A percentile compares a stretch with the other conserved stretches of the same genome.
Evolutionary conservation across 345 rosid species (phyloP).

Genomic region (Anacardium occidentale): DNA sequence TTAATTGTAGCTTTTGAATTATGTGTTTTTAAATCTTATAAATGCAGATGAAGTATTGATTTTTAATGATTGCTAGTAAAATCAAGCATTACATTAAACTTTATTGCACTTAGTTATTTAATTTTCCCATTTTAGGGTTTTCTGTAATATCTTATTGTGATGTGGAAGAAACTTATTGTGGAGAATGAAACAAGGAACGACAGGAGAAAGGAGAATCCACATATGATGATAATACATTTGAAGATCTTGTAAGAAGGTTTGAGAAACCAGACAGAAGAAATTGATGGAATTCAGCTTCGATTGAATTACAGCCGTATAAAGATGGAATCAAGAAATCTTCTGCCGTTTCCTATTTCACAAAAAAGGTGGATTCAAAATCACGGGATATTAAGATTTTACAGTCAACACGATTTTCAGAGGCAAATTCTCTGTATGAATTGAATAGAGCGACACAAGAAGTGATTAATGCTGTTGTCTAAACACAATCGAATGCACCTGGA

Average conservation of each 20-base stretch:
- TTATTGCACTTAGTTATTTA: too few relatives aligned
- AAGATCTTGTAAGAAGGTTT: conserved; percentile 77
- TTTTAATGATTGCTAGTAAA: too few relatives aligned
- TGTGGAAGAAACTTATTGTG: conserved; percentile 58
- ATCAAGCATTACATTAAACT: too few relatives aligned
- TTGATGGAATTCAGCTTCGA: conserved; percentile 95
- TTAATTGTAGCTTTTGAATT: too few relatives aligned
- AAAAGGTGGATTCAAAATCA: conserved; percentile 65
- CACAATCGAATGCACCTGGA: conserved; percentile 69
- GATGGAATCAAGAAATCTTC: conserved; percentile 62
- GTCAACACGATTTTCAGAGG: conserved; percentile 75
- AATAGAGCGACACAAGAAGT: conserved; percentile 90
- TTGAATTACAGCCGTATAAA: conserved; percentile 59
- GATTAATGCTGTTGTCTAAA: conserved; percentile 69
- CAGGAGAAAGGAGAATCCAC: conserved; percentile 56
- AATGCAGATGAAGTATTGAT: too few relatives aligned
- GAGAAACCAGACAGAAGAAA: conserved; percentile 91
- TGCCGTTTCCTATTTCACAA: conserved; percentile 71
- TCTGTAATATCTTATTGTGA: too few relatives aligned
- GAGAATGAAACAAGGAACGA: conserved; percentile 79
- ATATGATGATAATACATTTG: conserved; percentile 63
- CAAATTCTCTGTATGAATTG: conserved; percentile 80
- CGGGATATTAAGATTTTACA: conserved; percentile 79
- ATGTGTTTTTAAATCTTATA: neutral
- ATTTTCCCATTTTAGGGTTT: too few relatives aligned